Evolutionary conservation across 176 grass and related monocot species (phyloP), one percentile per base, ranked within the genome.

Genomic region (Oryza australiensis): DNA sequence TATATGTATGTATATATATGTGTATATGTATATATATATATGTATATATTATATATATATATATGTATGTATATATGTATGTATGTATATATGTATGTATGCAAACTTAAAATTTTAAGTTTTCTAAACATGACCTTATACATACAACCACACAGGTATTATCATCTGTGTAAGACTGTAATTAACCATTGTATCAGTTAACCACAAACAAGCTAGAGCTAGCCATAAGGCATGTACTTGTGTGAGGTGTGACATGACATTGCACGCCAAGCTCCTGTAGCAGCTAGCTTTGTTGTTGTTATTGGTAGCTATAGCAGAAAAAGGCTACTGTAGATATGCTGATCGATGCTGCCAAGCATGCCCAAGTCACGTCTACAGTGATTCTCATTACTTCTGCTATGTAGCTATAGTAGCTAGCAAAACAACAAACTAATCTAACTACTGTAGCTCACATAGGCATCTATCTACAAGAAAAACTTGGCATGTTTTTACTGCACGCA

Each of bases 191-290:
- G 46, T 15, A 60, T 60, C 55, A 24, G 22, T 60, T 60, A 60
- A 60, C 22, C 55, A 60, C 7, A 2, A 23, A 60, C 18, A 55
- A 51, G 48, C 16, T 51, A 18, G 33, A 7, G 3, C 3, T 5
- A 51, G 48, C n/a, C n/a, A n/a, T n/a, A n/a, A n/a, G n/a, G n/a
- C n/a, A n/a, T n/a, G n/a, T 60, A 60, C 55, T 60, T 60, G 55
- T 10, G 34, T 35, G n/a, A n/a, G n/a, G n/a, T n/a, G 55, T 60
- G 55, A 24, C 55, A 60, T 60, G 55, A 24, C 55, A 60, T 60
- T 66, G 76, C 42, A 23, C 63, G 27, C 77, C 63, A 79, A 67
- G 27, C 42, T 79, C 40, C 62, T 66, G 16, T 48, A 65, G 37
- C 62, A 45, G 42, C 42, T 14, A n/a, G n/a, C n/a, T 48, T 60